Conservation (phyloP, 495 filamentous ascomycete genomes). For the Corynascus novoguineensis region DNA sequence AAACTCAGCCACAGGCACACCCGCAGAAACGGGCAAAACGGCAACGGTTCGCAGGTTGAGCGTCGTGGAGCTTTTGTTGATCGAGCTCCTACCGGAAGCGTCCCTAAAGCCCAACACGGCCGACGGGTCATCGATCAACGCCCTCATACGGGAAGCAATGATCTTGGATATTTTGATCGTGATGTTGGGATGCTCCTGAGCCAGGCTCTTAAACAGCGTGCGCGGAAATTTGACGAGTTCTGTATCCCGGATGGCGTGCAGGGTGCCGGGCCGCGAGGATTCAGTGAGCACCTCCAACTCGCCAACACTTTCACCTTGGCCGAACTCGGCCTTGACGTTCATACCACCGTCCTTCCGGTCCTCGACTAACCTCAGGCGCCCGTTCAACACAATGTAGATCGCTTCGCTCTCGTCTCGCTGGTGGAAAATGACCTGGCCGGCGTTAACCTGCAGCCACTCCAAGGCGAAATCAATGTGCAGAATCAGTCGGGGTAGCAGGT, state of each 20-base stretch:
- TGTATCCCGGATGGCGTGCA: slow-evolving; percentile 94
- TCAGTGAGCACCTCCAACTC: slow-evolving; percentile 97
- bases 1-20: slow-evolving; percentile 93
- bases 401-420: slow-evolving; percentile 95
- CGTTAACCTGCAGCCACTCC: slow-evolving; percentile 95
- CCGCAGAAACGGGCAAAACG: slow-evolving; percentile 82
- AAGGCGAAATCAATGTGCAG: slow-evolving; percentile 96
- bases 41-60: slow-evolving; percentile 90
- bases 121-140: slow-evolving; percentile 72
- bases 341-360: slow-evolving; percentile 76
- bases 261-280: slow-evolving; percentile 75
- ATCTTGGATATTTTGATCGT: slow-evolving; percentile 99
- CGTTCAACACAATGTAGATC: slow-evolving; percentile 96
- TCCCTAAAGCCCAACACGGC: slow-evolving; percentile 34
- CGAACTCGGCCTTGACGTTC: slow-evolving; percentile 86
- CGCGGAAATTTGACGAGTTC: slow-evolving; percentile 94
- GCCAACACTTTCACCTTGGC: slow-evolving; percentile 95
- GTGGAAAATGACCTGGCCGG: slow-evolving; percentile 89
- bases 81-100: slow-evolving; percentile 54
- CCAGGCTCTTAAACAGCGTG: slow-evolving; percentile 94
- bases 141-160: slow-evolving; percentile 90
- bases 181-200: slow-evolving; percentile 93
- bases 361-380: slow-evolving; percentile 72
- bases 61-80: slow-evolving; percentile 67
- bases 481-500: slow-evolving; percentile 81